phyloP scores from a whole-genome alignment of 805 yeast species.

The Saccharomycodes ludwigii region DNA sequence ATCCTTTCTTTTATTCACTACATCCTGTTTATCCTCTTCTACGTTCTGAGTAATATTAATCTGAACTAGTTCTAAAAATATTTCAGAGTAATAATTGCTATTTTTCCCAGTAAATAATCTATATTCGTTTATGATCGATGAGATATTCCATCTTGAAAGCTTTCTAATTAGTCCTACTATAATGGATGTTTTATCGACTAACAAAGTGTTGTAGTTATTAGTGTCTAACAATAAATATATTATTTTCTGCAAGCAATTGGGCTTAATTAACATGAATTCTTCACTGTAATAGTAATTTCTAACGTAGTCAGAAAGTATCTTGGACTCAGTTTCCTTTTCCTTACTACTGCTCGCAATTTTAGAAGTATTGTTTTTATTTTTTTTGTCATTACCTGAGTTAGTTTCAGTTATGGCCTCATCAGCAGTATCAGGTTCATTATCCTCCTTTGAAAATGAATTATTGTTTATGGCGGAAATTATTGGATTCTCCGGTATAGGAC shows the following conservation, averaged over 20 bases:
- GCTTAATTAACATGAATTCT: constrained; percentile 62
- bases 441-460: constrained; percentile 33
- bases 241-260: constrained; percentile 49
- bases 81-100: constrained; percentile 69
- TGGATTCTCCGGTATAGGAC: too few relatives aligned
- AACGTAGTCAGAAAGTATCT: constrained; percentile 1
- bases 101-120: constrained; percentile 62
- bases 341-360: constrained; percentile 12
- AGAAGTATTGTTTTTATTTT: constrained; percentile 5
- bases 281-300: background rate
- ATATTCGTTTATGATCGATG: constrained; percentile 77
- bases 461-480: too few relatives aligned
- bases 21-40: constrained; percentile 4
- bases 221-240: constrained; percentile 53
- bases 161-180: constrained; percentile 72
- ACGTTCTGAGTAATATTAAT: constrained; percentile 20
- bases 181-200: constrained; percentile 72
- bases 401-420: constrained; percentile 2
- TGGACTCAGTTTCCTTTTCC: constrained; percentile 9
- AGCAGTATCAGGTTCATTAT: constrained; percentile 28
- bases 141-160: constrained; percentile 80
- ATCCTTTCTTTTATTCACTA: background rate
- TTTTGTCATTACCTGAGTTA: constrained; percentile 3
- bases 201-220: constrained; percentile 50
- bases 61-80: constrained; percentile 63